These are phyloP conservation scores for Tylopilus plumbeoviolaceoides DNA, from an alignment of 768 basidiomycete species.

Conservation along the genomic window DNA sequence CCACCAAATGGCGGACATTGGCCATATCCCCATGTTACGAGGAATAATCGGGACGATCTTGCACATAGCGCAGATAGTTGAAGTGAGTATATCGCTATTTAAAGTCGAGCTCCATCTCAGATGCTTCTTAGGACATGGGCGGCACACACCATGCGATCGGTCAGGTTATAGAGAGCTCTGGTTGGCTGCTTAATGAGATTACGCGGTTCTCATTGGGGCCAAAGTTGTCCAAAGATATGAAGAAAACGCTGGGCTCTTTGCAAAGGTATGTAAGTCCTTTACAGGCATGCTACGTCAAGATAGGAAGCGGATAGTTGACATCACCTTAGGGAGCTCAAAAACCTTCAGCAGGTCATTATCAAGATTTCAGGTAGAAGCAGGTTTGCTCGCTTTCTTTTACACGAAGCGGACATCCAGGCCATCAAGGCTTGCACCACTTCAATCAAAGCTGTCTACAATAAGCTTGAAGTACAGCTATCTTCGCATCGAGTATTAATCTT, in stretches of 20 bases:
- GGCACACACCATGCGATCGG: conserved; percentile 14
- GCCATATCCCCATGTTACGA: neutral
- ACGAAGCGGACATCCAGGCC: conserved; percentile 6
- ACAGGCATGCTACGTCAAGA: too few relatives aligned
- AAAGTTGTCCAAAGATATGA: conserved; percentile 3
- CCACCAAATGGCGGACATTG: conserved; percentile 7
- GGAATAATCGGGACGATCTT: conserved; percentile 9
- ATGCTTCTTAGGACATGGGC: conserved; percentile 2
- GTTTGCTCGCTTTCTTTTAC: conserved; percentile 7
- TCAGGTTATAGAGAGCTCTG: conserved; percentile 13
- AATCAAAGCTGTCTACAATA: conserved; percentile 6
- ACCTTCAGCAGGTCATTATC: conserved; percentile 5
- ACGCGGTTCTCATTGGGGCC: neutral
- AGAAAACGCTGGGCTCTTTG: neutral
- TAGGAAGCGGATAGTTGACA: neutral
- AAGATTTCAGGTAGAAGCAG: conserved; percentile 1
- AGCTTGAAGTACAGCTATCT: conserved; percentile 3
- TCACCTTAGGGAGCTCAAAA: conserved; percentile 5
- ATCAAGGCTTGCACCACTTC: conserved; percentile 10
- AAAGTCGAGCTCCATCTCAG: neutral
- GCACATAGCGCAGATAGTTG: conserved; percentile 2
- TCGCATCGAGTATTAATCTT: neutral
- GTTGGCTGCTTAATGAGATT: conserved; percentile 12
- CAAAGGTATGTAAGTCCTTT: neutral
- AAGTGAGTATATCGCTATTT: conserved; percentile 1